Base-by-base conservation (phyloP, 108 stramenopile species). In the Cyclotella choctawhatcheeana region DNA sequence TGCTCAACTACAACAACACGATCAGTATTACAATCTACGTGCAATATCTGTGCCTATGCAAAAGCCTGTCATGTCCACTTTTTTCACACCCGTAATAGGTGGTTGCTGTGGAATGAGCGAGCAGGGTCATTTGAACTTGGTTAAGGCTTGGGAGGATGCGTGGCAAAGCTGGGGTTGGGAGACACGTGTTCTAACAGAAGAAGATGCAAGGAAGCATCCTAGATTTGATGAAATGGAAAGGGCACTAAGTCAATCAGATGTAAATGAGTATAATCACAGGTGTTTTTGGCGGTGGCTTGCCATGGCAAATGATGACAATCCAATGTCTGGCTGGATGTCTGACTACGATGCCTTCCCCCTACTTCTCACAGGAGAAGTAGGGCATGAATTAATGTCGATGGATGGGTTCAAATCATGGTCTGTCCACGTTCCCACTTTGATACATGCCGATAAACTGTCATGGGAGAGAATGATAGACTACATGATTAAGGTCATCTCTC, bases 251-350 rank as follows among this genome's bases (percentile, higher is more conserved):
- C n/a, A 26, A n/a, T 29, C 33, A 8, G 58, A 70, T 47, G 29
- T 70, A 3, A 48, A 70, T 45, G 44, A 7, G 2, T 70, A 70
- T 30, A 70, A 70, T 44, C 69, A 52, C 21, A 18, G 69, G 16
- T 70, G 69, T 48, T 70, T 59, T 59, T 70, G 69, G 69, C 58
- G 69, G 29, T 70, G 69, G 69, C 58, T 70, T 45, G 69, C 69
- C 40, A 70, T 70, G 69, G 56, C 58, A 3, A 48, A 44, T 34
- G 40, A 44, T 25, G 8, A 21, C 1, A 29, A 54, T 40, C 5
- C 20, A 6, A 53, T 26, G 2, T 56, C 29, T 14, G 69, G 69
- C 12, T 70, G 69, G 69, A 70, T 70, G 55, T 33, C 18, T 29
- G 69, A 70, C 48, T 70, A 70, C 26, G 69, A 70, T 35, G 20